Conservation (phyloP, 768 basidiomycete genomes). For the Serendipita vermifera region DNA sequence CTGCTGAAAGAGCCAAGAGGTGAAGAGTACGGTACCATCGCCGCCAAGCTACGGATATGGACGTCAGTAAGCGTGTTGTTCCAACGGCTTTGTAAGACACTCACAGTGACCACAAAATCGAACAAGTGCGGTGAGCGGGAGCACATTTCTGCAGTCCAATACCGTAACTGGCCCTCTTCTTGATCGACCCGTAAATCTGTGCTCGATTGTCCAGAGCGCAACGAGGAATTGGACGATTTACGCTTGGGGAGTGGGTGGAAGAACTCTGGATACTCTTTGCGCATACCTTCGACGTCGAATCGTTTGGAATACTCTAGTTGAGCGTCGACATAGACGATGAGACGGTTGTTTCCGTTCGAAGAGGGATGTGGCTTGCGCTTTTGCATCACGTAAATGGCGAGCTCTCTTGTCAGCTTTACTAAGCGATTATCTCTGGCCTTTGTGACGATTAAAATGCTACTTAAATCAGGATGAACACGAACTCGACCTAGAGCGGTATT, state of each 20-base stretch:
- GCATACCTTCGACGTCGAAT: conserved; percentile 85
- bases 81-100: conserved; percentile 22
- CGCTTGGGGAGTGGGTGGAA: conserved; percentile 69
- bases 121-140: conserved; percentile 80
- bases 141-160: conserved; percentile 98
- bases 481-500: conserved; percentile 55
- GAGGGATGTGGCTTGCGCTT: conserved; percentile 55
- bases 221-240: conserved; percentile 44
- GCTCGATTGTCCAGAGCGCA: conserved; percentile 31
- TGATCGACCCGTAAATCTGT: conserved; percentile 28
- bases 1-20: conserved; percentile 96
- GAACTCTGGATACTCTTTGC: conserved; percentile 74
- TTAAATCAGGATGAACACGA: conserved; percentile 79
- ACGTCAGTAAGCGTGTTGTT: background rate
- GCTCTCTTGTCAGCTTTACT: conserved; percentile 85
- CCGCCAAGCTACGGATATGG: conserved; percentile 64
- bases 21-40: conserved; percentile 96
- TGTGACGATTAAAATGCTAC: conserved; percentile 88
- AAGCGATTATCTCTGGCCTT: conserved; percentile 96
- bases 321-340: conserved; percentile 64
- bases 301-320: conserved; percentile 81
- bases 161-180: conserved; percentile 85
- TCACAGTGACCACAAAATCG: conserved; percentile 92
- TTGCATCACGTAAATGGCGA: conserved; percentile 91
- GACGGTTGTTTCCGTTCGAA: conserved; percentile 14